Evolutionary conservation across 106 monocot species (phyloP), one percentile per base, ranked within the genome.

Genomic region (Gastrodia elata): DNA sequence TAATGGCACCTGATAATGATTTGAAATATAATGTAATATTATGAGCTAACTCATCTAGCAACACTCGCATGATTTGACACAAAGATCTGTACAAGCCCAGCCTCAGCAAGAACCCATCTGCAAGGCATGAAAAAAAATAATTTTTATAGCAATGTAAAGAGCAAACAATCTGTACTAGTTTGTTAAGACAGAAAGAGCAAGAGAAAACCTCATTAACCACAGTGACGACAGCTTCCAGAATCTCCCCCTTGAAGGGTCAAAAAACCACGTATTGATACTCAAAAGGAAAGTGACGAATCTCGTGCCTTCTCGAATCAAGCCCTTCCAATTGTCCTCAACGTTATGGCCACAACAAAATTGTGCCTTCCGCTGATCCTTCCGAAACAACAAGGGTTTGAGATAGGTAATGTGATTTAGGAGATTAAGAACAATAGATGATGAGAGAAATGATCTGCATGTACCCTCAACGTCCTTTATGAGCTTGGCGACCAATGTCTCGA

Each of bases 41-140:
- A 42, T 5, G 5, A 42, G 5, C 41, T 10, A 42, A 10, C 41
- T 42, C 20, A 64, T 28, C 0, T 15, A 34, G 67, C 72, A 65
- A 20, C 4, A 68, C 84, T 88, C 73, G 91, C 94, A 85, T 96
- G 95, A 71, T 89, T 96, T 7, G 95, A 96, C 25, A 96, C 95
- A 13, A 96, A 96, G n/a, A 96, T 89, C 79, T 96, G 91, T 24
- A 96, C 89, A 11, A 89, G 91, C 37, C 94, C 94, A 28, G 91
- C 94, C 71, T 94, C 94, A 0, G 94, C 94, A 76, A 94, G 91
- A 94, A 4, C 94, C 94, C 94, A 94, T 94, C 94, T 94, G 85
- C 67, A 49, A 11, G 59, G 32, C 25, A 4, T 0, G 2, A 43
- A 48, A 5, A 35, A 72, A 16, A 64, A 28, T 8, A 38, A 65